Conservation (phyloP, 2,329 filamentous ascomycete species). For the Penicillium sp. region DNA sequence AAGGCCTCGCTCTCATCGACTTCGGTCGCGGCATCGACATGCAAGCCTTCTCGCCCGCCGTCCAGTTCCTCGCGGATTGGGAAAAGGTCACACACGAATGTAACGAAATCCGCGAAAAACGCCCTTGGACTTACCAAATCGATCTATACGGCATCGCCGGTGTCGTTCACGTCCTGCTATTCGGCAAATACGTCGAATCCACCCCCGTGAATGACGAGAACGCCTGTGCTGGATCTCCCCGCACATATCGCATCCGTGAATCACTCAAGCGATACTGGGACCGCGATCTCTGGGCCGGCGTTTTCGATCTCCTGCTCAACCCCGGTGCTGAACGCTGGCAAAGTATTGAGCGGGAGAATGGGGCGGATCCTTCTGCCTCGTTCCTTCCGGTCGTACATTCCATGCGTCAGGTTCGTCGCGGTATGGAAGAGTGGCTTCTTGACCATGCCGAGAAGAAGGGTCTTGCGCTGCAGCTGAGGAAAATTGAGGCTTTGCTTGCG, state of each 20-base stretch:
- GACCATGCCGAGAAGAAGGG: slow-evolving; percentile 78
- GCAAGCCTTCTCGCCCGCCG: slow-evolving; percentile 73
- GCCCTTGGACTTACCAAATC: slow-evolving; percentile 96
- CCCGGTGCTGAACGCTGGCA: slow-evolving; percentile 62
- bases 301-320: slow-evolving; percentile 85
- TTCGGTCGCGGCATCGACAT: slow-evolving; percentile 95
- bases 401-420: slow-evolving; percentile 68
- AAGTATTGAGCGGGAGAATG: slow-evolving; percentile 56
- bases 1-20: slow-evolving; percentile 86
- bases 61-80: slow-evolving; percentile 95
- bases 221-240: slow-evolving; percentile 6
- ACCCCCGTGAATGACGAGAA: slow-evolving; percentile 34
- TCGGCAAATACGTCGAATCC: slow-evolving; percentile 93
- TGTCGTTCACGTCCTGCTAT: slow-evolving; percentile 83
- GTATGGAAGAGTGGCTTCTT: slow-evolving; percentile 84
- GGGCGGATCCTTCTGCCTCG: not conserved
- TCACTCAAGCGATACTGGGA: slow-evolving; percentile 95
- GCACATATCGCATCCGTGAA: slow-evolving; percentile 79
- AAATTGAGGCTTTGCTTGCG: slow-evolving; percentile 70
- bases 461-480: slow-evolving; percentile 56
- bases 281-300: slow-evolving; percentile 80
- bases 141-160: slow-evolving; percentile 94
- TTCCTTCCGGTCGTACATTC: slow-evolving; percentile 72
- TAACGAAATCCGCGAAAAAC: slow-evolving; percentile 89
- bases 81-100: slow-evolving; percentile 85